Evolutionary conservation across 148 eudicot species (phyloP), one percentile per base, ranked within the genome.

Genomic region (Silene latifolia): DNA sequence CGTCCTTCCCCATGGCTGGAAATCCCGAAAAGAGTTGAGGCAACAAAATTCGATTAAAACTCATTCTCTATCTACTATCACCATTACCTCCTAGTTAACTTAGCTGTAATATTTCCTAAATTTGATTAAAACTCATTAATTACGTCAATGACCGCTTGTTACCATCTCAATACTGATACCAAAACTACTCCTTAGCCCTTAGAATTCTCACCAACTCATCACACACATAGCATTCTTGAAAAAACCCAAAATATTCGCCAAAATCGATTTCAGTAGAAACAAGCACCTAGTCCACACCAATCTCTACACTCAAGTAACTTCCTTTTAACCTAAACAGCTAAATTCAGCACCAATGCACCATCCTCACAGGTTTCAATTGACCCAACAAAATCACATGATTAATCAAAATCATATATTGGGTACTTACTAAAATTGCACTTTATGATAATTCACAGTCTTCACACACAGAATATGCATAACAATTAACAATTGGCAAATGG

Each of bases 1-100:
- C 63, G 69, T 88, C 97, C 81, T 92, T 92, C 19, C 94, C 97
- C 99, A 92, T 95, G 7, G 14, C 82, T 73, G 64, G 24, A 60
- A 60, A 59, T 5, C 70, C 17, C 23, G 21, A 46, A 39, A 57
- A 18, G 3, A 27, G 9, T 29, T 21, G 59, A 71, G 12, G 61
- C 73, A 76, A 23, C 23, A 66, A 23, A 42, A 25, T 47, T 17
- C 6, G 11, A 4, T 8, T 3, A n/a, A n/a, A n/a, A n/a, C n/a
- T n/a, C n/a, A n/a, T n/a, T n/a, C n/a, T n/a, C n/a, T n/a, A n/a
- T n/a, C n/a, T n/a, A n/a, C n/a, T n/a, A n/a, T n/a, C n/a, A n/a
- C n/a, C n/a, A n/a, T n/a, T n/a, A n/a, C n/a, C n/a, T n/a, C n/a
- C n/a, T n/a, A n/a, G n/a, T n/a, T n/a, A n/a, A n/a, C n/a, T n/a